Conservation (phyloP, 2,329 filamentous ascomycete species). For the Aspergillus carbonarius region DNA sequence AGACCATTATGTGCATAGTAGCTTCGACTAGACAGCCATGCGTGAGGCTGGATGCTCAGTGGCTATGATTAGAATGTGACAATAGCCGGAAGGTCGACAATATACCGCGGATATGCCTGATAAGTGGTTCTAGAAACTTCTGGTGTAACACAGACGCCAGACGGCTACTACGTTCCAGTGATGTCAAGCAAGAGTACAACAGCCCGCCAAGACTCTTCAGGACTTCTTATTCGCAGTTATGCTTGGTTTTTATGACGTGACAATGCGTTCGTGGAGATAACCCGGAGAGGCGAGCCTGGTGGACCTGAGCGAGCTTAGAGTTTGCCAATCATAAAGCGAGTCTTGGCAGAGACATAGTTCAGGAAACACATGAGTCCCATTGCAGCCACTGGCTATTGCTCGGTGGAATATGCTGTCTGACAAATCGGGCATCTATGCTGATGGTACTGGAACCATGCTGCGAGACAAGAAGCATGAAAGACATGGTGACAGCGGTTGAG, state of each 20-base stretch:
- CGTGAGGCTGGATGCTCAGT: neutral
- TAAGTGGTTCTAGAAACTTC: neutral
- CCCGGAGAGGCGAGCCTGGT: neutral
- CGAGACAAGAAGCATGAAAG: conserved; percentile 30
- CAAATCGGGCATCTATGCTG: conserved; percentile 33
- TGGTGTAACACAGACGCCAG: neutral
- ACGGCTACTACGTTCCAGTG: neutral
- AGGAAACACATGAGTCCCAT: neutral
- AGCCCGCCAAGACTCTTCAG: neutral
- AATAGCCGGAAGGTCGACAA: neutral
- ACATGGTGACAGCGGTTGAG: conserved; percentile 31
- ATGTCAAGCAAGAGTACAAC: neutral
- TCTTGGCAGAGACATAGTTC: neutral
- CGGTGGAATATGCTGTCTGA: conserved; percentile 24
- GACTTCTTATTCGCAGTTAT: neutral
- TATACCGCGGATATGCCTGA: neutral
- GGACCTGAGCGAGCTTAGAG: neutral
- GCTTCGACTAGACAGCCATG: neutral
- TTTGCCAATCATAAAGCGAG: neutral
- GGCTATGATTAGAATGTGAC: neutral
- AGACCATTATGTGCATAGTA: neutral
- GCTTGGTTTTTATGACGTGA: neutral
- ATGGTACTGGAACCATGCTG: conserved; percentile 31
- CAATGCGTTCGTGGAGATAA: neutral
- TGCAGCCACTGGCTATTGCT: conserved; percentile 1